phyloP scores from a whole-genome alignment of 139 green algal species.

The Axilococcus clingmanii region DNA sequence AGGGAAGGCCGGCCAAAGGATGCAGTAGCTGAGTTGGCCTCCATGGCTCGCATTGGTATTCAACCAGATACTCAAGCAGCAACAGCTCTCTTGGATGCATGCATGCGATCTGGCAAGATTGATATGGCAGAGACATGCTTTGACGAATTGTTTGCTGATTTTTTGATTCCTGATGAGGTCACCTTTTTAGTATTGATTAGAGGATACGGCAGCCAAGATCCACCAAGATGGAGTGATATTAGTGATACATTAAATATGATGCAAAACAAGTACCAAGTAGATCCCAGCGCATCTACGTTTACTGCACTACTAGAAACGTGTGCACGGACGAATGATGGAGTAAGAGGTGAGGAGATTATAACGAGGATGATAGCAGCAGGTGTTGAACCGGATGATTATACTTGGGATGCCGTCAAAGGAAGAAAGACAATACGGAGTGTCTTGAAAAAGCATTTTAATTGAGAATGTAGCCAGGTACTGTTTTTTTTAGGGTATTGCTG shows the following conservation, averaged over 20 bases:
- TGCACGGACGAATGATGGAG: slow-evolving; percentile 54
- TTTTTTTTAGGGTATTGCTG: background rate
- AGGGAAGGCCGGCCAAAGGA: slow-evolving; percentile 30
- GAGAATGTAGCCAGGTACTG: background rate
- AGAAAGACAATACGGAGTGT: slow-evolving; percentile 41
- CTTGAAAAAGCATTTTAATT: slow-evolving; percentile 26
- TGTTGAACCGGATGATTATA: slow-evolving; percentile 47
- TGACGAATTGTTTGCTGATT: slow-evolving; percentile 63
- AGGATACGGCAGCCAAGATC: slow-evolving; percentile 52
- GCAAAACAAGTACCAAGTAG: slow-evolving; percentile 39
- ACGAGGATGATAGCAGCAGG: slow-evolving; percentile 53
- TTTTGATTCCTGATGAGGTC: slow-evolving; percentile 53
- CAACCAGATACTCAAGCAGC: slow-evolving; percentile 69
- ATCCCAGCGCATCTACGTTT: slow-evolving; percentile 42
- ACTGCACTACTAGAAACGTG: slow-evolving; percentile 76
- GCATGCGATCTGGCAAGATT: slow-evolving; percentile 52
- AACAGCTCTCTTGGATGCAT: slow-evolving; percentile 71
- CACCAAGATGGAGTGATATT: slow-evolving; percentile 61
- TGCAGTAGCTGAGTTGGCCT: slow-evolving; percentile 51
- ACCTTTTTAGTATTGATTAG: slow-evolving; percentile 67
- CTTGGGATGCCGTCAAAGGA: slow-evolving; percentile 40
- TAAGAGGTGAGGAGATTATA: slow-evolving; percentile 64
- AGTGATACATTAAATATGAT: slow-evolving; percentile 49
- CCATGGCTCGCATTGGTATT: slow-evolving; percentile 54
- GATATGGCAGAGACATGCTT: slow-evolving; percentile 66